A percentile compares a stretch with the other conserved stretches of the same genome.
Evolutionary conservation across 805 yeast genomes (phyloP).

Genomic region (Nakazawaea siamensis): DNA sequence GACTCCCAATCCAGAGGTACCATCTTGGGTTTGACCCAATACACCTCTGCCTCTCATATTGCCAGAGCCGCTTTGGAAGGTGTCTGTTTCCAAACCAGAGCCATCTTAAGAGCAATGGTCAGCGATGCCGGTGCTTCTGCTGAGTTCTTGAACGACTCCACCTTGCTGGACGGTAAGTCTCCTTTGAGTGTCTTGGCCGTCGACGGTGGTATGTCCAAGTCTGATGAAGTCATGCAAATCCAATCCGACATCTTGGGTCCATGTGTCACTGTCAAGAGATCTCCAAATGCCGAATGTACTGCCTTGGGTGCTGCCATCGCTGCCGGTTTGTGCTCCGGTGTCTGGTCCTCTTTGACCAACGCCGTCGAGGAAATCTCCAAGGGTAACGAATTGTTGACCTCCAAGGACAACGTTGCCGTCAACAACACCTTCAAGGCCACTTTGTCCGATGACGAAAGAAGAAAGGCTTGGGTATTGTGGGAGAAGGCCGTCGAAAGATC

Average conservation of each 20-base stretch:
- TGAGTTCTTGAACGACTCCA: conserved; percentile 48
- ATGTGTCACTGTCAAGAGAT: conserved; percentile 71
- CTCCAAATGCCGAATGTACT: conserved; percentile 82
- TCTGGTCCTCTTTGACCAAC: conserved; percentile 75
- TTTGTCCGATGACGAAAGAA: conserved; percentile 50
- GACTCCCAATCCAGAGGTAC: conserved; percentile 88
- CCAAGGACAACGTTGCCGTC: conserved; percentile 5
- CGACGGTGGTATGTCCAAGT: conserved; percentile 94
- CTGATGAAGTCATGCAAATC: conserved; percentile 86
- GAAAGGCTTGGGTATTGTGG: conserved; percentile 68
- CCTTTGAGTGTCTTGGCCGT: conserved; percentile 59
- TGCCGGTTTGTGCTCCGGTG: conserved; percentile 65
- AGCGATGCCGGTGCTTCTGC: conserved; percentile 64
- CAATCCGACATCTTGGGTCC: conserved; percentile 91
- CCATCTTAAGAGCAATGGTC: conserved; percentile 85
- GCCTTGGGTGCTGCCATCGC: conserved; percentile 96
- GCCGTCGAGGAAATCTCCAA: conserved; percentile 36
- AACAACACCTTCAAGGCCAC: conserved; percentile 18
- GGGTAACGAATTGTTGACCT: conserved; percentile 15
- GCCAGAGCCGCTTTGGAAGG: conserved; percentile 95
- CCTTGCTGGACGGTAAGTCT: conserved; percentile 24
- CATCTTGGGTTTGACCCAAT: conserved; percentile 87
- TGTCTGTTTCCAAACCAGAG: conserved; percentile 88
- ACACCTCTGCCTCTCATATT: conserved; percentile 84
- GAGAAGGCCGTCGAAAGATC: conserved; percentile 78